These are phyloP conservation scores for Penicillium sp. DNA, from an alignment of 2,329 filamentous ascomycete species.

Conservation along the genomic window DNA sequence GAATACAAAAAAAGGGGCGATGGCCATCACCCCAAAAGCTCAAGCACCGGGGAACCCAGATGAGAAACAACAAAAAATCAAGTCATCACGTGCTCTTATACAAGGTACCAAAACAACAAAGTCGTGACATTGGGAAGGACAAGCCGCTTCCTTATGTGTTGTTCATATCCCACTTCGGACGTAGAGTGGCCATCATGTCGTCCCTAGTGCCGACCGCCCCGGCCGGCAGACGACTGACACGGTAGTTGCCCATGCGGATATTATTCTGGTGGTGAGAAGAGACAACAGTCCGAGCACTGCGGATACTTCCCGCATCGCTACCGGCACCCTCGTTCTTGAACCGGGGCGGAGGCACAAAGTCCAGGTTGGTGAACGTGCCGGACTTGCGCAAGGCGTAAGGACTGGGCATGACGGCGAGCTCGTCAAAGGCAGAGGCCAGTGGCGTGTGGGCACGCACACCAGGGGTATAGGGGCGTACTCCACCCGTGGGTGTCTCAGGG, in stretches of 20 bases:
- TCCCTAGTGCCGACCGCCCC: conserved; percentile 76
- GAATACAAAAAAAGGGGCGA: conserved; percentile 7
- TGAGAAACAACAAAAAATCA: conserved; percentile 12
- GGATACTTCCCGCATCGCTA: conserved; percentile 50
- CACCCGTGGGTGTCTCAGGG: conserved; percentile 59
- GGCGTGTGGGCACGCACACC: conserved; percentile 71
- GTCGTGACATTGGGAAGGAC: conserved; percentile 16
- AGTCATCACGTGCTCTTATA: conserved; percentile 20
- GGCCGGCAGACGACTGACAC: conserved; percentile 77
- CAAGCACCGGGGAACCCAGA: conserved; percentile 1
- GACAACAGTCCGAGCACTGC: conserved; percentile 74
- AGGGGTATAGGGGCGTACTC: conserved; percentile 68
- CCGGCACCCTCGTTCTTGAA: conserved; percentile 44
- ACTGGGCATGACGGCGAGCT: conserved; percentile 80
- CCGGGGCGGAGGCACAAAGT: conserved; percentile 50
- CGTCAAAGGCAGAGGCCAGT: conserved; percentile 78
- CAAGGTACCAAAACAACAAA: conserved; percentile 13
- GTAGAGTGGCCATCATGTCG: conserved; percentile 59
- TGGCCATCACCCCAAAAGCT: background rate
- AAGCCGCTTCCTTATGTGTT: conserved; percentile 17
- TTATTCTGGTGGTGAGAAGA: conserved; percentile 67
- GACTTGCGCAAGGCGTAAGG: conserved; percentile 59
- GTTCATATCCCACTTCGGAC: conserved; percentile 55
- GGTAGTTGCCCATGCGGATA: conserved; percentile 78
- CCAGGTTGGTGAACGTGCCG: conserved; percentile 47